These are phyloP conservation scores for Scopulariopsis brevicaulis DNA, from an alignment of 2,329 filamentous ascomycete species.

Conservation along the genomic window DNA sequence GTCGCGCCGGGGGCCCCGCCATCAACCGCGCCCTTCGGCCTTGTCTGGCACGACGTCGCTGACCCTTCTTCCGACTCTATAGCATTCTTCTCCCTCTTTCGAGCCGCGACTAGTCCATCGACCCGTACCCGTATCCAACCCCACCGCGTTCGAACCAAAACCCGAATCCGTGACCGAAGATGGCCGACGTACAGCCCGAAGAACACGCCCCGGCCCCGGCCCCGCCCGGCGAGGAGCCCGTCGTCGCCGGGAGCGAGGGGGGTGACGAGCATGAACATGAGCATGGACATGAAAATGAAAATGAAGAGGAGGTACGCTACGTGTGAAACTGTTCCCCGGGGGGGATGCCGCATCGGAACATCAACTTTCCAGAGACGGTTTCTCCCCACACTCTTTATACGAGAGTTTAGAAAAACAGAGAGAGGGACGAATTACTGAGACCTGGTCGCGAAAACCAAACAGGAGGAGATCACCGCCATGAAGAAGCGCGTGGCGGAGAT, in stretches of 20 bases:
- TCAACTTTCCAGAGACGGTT: not conserved
- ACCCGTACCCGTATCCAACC: not conserved
- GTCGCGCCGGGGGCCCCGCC: no score
- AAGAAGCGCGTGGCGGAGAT: slow-evolving; percentile 80
- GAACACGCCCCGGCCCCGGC: not conserved
- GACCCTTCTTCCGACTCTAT: not conserved
- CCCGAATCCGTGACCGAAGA: not conserved
- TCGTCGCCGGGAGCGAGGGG: not conserved
- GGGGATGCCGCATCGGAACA: not conserved
- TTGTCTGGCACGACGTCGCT: no score
- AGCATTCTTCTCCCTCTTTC: not conserved
- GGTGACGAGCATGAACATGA: no score
- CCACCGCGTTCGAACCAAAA: not conserved
- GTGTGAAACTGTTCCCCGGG: not conserved
- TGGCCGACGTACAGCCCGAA: not conserved
- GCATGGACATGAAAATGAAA: not conserved
- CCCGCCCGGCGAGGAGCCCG: not conserved
- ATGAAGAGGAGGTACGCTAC: slow-evolving; percentile 6
- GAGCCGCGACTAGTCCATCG: not conserved
- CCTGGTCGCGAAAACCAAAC: slow-evolving; percentile 6
- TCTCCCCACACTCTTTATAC: not conserved
- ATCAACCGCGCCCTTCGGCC: no score
- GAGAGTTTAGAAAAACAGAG: not conserved
- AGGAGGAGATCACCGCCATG: slow-evolving; percentile 80
- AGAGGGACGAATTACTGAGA: not conserved